Base-by-base conservation (phyloP, 2,329 filamentous ascomycete species). In the Pleochaeta shiraiana region DNA sequence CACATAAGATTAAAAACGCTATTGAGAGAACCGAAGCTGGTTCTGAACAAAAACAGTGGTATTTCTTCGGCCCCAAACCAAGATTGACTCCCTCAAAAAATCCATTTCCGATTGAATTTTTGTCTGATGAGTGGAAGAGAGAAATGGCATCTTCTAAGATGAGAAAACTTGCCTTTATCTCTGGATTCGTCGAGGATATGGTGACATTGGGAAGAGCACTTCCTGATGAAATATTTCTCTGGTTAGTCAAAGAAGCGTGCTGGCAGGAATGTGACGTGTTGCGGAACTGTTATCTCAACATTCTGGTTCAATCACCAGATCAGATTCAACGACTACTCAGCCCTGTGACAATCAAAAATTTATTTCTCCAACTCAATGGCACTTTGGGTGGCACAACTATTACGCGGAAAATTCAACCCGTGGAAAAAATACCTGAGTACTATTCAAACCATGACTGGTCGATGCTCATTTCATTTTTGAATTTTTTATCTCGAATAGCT, bases 221-320 rank as follows among this genome's bases (percentile, higher is more conserved):
- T 14, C 82, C 86, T 0, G 81, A 88, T 66, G 79, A 85, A 64
- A 70, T 90, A 0, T 78, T 88, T 62, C 69, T 79, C 19, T 91
- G 87, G 87, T 75, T 89, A 2, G 70, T 87, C 5, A 74, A 81
- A 62, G 79, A 84, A 74, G 75, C 84, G 26, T 81, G 79, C 64
- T 71, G 76, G 1, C 83, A 87, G 69, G 74, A 75, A 47, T 79
- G 79, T 34, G 75, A 77, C 50, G 77, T 81, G 55, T 72, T 88
- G 50, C 79, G 83, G 62, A 73, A 78, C 64, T 81, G 84, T 65
- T 90, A 89, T 71, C 75, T 79, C 64, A 78, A 79, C 62, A 70
- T 75, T 55, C 73, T 89, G 3, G 74, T 81, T 63, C 74, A 76
- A 37, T 71, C 75, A 62, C 67, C 73, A 0, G 74, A 77, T 26